Evolutionary conservation across 2,329 filamentous ascomycete species (phyloP), one percentile per base, ranked within the genome.

Genomic region (Aspergillus amoenus): DNA sequence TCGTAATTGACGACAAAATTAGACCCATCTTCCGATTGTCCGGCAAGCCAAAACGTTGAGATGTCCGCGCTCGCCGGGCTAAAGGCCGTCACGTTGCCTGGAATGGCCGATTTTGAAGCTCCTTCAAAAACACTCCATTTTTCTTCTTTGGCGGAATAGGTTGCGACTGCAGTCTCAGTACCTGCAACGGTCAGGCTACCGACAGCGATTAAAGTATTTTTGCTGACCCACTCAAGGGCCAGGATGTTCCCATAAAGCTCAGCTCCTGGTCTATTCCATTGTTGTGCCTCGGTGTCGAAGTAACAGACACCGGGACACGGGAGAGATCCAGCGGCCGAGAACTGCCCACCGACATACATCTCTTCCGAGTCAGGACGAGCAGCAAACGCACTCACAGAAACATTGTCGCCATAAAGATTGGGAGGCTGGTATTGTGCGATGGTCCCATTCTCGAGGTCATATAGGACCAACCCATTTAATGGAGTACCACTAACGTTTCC

Each of bases 301-400:
- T 88, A 79, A 75, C 94, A 99, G 22, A 99, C 84, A 46, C 85
- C 87, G 3, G 88, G 86, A 70, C 94, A 99, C 42, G 85, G 87
- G 30, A 97, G 82, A 4, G 88, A 88, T 27, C 94, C 94, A 17
- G 92, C 94, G 32, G 84, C 85, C n/a, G 85, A 80, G 69, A 97
- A 99, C 9, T 84, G 85, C 32, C 94, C 94, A 39, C 89, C 93
- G 32, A 99, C 89, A 68, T 89, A 99, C 12, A 99, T 81, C 50
- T 94, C 86, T 1, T 82, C 80, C 17, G 86, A 86, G 54, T 83
- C 83, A 0, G 90, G 89, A 55, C 88, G 88, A 8, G 87, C 81
- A 11, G 85, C 83, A 64, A 99, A 91, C 27, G 89, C 80, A 57
- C 91, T 88, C 42, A 97, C 92, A 3, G 85, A 84, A 24, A 87